Base-by-base conservation (phyloP, 768 basidiomycete genomes). In the Dacryopinax primogenitus region DNA sequence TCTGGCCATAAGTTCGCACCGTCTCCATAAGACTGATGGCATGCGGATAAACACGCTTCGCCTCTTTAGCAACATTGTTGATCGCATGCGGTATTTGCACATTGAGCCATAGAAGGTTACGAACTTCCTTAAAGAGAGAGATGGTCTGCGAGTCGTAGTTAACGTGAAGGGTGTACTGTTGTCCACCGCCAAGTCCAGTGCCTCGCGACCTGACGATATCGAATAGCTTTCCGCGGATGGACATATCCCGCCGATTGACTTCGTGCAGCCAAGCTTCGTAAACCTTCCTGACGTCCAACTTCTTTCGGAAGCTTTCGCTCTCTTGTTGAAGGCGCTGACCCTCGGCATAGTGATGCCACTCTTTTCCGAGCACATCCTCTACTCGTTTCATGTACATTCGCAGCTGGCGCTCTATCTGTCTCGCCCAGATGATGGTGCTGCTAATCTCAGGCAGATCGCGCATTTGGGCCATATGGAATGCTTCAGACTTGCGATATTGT, bases 101-200 rank as follows among this genome's bases (percentile, higher is more conserved):
- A 67, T 89, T 89, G 67, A 98, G 81, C 95, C 95, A 98, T 33
- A 96, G 81, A 69, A 98, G 72, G 74, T 96, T 96, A 66, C 96
- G 82, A 34, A 96, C 92, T 74, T 98, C 96, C 80, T 99, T 99
- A 84, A 98, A 98, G 30, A 99, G 79, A 33, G 90, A 95, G 75
- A 99, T 97, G 69, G 95, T 92, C 76, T 98, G 95, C 2, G 93
- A 90, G 74, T 99, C 96, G 72, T 98, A 98, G 74, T 98, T 97
- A 68, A 98, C 93, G 7, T 88, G 88, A 1, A 99, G 82, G 75
- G 94, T 90, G 75, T 84, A 90, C 32, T 58, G 51, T 58, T 58
- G 51, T 28, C 51, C 51, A 18, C 51, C 51, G 26, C 51, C 51
- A 13, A 58, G 51, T 15, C 80, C 68, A 16, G 87, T 87, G 1